Percentiles rank a stretch among this genome's conserved stretches.
These are phyloP conservation scores for Puccinia hordei DNA, from an alignment of 1,284 basidiomycete species.

Conservation along the genomic window DNA sequence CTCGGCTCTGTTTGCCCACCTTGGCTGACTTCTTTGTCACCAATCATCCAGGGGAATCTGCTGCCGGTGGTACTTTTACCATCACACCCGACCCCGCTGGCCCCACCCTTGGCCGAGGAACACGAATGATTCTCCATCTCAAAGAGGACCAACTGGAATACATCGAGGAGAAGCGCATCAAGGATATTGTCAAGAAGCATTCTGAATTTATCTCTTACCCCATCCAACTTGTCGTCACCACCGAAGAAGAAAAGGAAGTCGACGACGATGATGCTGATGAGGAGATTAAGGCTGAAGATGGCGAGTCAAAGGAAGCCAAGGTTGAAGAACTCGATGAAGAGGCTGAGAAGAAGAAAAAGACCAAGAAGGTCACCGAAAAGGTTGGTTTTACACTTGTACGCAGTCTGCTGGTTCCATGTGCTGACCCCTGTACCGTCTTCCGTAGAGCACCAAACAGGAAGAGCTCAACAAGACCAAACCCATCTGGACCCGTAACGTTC, in stretches of 20 bases:
- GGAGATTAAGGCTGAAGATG: slow-evolving; percentile 69
- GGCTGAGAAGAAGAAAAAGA: slow-evolving; percentile 91
- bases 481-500: slow-evolving; percentile 97
- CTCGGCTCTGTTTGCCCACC: background rate
- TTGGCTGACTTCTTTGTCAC: background rate
- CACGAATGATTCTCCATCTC: slow-evolving; percentile 89
- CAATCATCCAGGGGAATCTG: slow-evolving; percentile 71
- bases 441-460: slow-evolving; percentile 80
- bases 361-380: slow-evolving; percentile 87
- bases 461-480: slow-evolving; percentile 99
- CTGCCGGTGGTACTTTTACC: slow-evolving; percentile 98
- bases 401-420: background rate
- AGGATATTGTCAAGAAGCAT: slow-evolving; percentile 99
- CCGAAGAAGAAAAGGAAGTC: slow-evolving; percentile 81
- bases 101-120: slow-evolving; percentile 88
- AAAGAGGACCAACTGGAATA: slow-evolving; percentile 99
- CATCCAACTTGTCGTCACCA: slow-evolving; percentile 96
- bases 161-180: slow-evolving; percentile 98
- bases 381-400: background rate
- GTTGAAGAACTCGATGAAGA: slow-evolving; percentile 79
- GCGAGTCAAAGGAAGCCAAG: slow-evolving; percentile 69
- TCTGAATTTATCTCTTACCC: slow-evolving; percentile 99
- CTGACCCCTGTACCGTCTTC: background rate
- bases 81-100: slow-evolving; percentile 91
- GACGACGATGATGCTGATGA: slow-evolving; percentile 57